Base-by-base conservation (phyloP, 2,329 filamentous ascomycete species). In the Didymella glomerata region DNA sequence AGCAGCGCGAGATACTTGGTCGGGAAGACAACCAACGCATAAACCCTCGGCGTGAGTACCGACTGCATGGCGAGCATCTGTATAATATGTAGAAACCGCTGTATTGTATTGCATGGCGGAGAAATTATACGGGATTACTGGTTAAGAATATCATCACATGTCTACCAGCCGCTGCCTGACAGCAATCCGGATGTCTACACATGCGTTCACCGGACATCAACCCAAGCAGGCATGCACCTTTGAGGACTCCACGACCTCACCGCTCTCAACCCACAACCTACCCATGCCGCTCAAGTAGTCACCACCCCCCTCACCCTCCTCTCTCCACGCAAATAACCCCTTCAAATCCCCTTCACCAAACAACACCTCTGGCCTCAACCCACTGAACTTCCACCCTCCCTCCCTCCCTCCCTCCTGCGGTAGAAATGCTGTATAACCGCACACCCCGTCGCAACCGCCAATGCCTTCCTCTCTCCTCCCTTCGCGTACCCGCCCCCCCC, bases 1-100 rank as follows among this genome's bases (percentile, higher is more conserved):
- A 44, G 28, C 25, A 54, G 40, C 9, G 56, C 56, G 7, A 54
- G 36, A 27, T 51, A 50, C 11, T n/a, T 59, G 25, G 50, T 41
- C 0, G 51, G 27, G 14, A 40, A 32, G 48, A 24, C 52, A 36
- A 20, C 45, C 13, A 6, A 28, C 20, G 45, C 24, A n/a, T 40
- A 45, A 45, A 36, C 1, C 8, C 32, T 16, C 32, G 32, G 32
- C 18, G 16, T 5, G 8, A 9, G 14, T 2, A 36, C 16, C 16
- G 4, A 8, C 9, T 16, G 32, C 32, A n/a, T n/a, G 3, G 6
- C 10, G 32, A 14, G 14, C 9, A n/a, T 9, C 18, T 36, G 32
- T 36, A 36, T 36, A 36, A 36, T 36, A 36, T 36, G 32, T 36
- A 36, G 32, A 36, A 36, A n/a, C 32, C 32, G 32, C 32, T 36